Base-by-base conservation (phyloP, 1,284 basidiomycete species). In the Moniliella sp. region DNA sequence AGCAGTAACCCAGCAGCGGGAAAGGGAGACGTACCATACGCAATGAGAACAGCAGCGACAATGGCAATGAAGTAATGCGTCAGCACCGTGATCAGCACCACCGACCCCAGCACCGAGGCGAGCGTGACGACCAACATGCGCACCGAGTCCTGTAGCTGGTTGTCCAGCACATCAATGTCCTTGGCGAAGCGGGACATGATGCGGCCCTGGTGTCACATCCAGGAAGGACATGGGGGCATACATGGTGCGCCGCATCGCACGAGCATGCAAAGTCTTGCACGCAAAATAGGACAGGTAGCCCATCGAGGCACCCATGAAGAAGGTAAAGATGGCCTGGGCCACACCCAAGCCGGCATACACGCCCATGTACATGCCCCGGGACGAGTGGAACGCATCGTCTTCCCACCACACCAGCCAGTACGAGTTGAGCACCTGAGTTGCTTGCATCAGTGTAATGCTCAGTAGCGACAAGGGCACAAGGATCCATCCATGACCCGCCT, bases 101-200 rank as follows among this genome's bases (percentile, higher is more conserved):
- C 62, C 7, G 74, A 64, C 8, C 73, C 73, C 2, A 72, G 31
- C 11, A 76, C 48, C 5, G 48, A 47, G 4, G 50, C 49, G 4
- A 61, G 30, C 7, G 61, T 63, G 39, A 41, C 35, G 36, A 42
- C 35, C 23, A 47, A 47, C 67, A 48, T 50, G 14, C 42, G 37
- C 15, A 53, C 36, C 5, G 51, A 44, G 36, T 61, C 56, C 19
- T 25, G 51, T 18, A 69, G 61, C 27, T 64, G 65, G 50, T 81
- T 84, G 61, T 88, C 83, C 35, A 84, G 69, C 0, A 79, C 82
- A 54, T 88, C 81, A 30, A 83, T 73, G 61, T 86, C 78, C 37
- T 62, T 72, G 19, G 50, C 40, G 60, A 80, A 51, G 3, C 78
- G 69, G 59, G 81, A 80, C 71, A 81, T 76, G 48, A 88, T 81